Evolutionary conservation across 306 rosid species (phyloP).

Genomic region (Delonix regia): DNA sequence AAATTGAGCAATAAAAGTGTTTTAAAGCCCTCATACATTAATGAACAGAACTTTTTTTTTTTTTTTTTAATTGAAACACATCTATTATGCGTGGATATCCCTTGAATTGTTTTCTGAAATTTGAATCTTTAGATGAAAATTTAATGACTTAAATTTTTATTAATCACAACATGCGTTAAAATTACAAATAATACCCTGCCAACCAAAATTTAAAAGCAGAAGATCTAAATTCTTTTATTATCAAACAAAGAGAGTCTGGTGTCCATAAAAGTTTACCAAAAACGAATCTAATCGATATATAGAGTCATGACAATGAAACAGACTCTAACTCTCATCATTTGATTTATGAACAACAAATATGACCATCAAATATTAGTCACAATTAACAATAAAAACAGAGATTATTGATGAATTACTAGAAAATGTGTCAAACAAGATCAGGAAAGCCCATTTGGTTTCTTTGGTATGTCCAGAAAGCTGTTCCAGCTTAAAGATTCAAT

Average conservation of each 20-base stretch:
- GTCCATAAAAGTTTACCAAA: constrained; percentile 1
- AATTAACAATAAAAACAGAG: constrained; percentile 36
- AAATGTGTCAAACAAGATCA: constrained; percentile 38
- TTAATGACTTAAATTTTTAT: too few relatives aligned
- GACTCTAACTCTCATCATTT: constrained; percentile 19
- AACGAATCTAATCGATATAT: constrained; percentile 4
- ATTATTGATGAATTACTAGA: constrained; percentile 52
- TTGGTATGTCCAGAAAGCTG: constrained; percentile 35
- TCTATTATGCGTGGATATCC: too few relatives aligned
- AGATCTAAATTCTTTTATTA: too few relatives aligned
- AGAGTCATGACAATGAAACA: neutral
- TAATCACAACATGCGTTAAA: too few relatives aligned
- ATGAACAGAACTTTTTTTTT: too few relatives aligned
- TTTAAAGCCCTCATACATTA: too few relatives aligned
- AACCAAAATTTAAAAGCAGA: too few relatives aligned
- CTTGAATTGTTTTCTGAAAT: too few relatives aligned
- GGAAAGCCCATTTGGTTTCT: constrained; percentile 35
- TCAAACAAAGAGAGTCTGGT: neutral
- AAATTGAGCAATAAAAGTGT: too few relatives aligned
- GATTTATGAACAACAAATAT: constrained; percentile 11
- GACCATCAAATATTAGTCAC: constrained; percentile 29
- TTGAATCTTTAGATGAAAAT: too few relatives aligned
- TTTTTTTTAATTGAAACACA: too few relatives aligned
- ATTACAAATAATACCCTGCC: too few relatives aligned
- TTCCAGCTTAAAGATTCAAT: constrained; percentile 43